Evolutionary conservation across 176 grass and related monocot species (phyloP), one percentile per base, ranked within the genome.

Genomic region (Themeda triandra): DNA sequence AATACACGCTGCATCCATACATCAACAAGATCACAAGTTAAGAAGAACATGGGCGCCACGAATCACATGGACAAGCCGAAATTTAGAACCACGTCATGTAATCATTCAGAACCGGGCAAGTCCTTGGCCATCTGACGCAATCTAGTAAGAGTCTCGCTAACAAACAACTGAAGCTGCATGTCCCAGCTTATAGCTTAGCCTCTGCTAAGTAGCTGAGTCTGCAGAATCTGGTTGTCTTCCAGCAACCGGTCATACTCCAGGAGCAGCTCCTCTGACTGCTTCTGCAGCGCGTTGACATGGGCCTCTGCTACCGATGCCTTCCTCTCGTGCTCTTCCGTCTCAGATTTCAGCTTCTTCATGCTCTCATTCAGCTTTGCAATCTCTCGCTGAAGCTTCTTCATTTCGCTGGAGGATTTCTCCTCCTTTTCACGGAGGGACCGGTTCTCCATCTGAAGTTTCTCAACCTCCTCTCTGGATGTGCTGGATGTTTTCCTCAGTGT

Each of bases 151-250:
- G 60, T 54, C 73, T 15, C 28, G 62, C 59, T 77, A 17, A 86
- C 12, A 39, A 76, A 12, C 49, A 37, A 19, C 68, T 54, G 23
- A 8, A 78, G 53, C 2, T 64, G 24, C 56, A 73, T 10, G 3
- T 0, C 4, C 0, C 68, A 23, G 69, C 51, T 75, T 18, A 42
- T 59, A 73, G 49, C 49, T 73, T 37, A 94, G 63, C 63, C 73
- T 80, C 90, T 93, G 69, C 63, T 80, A 82, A 92, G 80, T 76
- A 98, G 72, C 48, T 95, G 91, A 59, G 89, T 45, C 59, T 98
- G 96, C 23, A 98, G 87, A 71, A 95, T 87, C 76, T 95, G 96
- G 73, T 95, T 98, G 86, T 98, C 96, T 71, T 98, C 96, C 54
- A 98, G 74, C 83, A 93, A 67, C 25, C 89, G 84, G 83, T 95